Evolutionary conservation across 2,329 filamentous ascomycete genomes (phyloP).

Genomic region (Fusarium hainanense): DNA sequence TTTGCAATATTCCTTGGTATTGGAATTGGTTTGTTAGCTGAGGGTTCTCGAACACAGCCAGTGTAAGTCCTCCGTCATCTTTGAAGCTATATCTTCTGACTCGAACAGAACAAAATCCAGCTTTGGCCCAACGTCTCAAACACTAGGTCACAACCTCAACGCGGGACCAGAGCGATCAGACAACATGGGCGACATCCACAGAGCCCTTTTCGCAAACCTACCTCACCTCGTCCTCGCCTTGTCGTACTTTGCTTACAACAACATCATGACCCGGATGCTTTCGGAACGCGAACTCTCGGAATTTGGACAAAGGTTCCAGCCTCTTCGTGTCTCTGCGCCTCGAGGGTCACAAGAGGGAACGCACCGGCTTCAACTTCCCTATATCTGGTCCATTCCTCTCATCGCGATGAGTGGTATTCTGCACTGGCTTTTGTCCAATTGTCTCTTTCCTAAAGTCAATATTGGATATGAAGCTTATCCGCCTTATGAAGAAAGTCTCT

Average conservation of each 20-base stretch:
- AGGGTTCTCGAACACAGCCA: neutral
- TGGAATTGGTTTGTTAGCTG: fast-evolving
- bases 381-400: neutral
- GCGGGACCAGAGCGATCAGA: neutral
- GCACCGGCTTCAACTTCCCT: neutral
- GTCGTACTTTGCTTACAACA: neutral
- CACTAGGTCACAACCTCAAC: fast-evolving
- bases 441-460: neutral
- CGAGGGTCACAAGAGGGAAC: neutral
- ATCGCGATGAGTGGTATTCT: neutral
- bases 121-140: neutral
- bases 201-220: neutral
- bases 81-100: no score
- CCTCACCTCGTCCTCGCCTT: neutral
- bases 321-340: neutral
- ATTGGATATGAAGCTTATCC: neutral
- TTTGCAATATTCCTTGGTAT: neutral
- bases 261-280: neutral
- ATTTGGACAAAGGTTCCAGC: fast-evolving
- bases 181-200: neutral
- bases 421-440: neutral
- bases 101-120: neutral
- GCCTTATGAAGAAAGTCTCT: neutral
- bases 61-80: no score
- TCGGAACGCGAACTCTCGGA: neutral